Base-by-base conservation (phyloP, 331 rosid species). In the Prunus yedoensis region DNA sequence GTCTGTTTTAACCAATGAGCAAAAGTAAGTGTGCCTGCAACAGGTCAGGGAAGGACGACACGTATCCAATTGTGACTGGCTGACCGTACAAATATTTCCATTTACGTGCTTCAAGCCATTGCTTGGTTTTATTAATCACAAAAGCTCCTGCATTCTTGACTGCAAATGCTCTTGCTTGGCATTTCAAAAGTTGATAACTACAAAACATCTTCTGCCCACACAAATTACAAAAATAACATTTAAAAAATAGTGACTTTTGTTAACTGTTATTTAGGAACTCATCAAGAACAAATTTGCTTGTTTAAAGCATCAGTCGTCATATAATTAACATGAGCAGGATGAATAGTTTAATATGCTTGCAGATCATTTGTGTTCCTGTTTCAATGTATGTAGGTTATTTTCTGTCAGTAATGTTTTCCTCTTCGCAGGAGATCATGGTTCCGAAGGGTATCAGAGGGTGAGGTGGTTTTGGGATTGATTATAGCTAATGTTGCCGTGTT, bases 401-500 rank as follows among this genome's bases (percentile, higher is more conserved):
- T 25, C 38, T 13, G 41, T 27, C 65, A 23, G 53, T 61, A 70
- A 18, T n/a, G 59, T 82, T 85, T 59, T 78, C 21, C 63, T 77
- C 30, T 85, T 81, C 57, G 77, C 89, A 92, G 97, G 96, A 84
- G 82, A 54, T 82, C 91, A 23, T 84, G 89, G 95, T 72, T 85
- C 32, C 76, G 8, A 38, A 69, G 84, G 78, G 73, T 87, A 75
- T 57, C 87, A n/a, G 28, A 77, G 63, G 12, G 66, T 81, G 85
- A 81, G 23, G 1, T 80, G 68, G 93, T 94, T 77, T 25, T 79
- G 57, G 91, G 93, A 80, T 88, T 94, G 87, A 83, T 94, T 85
- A 17, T 85, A 76, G 89, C 95, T 72, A 94, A 94, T 84, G 89
- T 71, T 70, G 90, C 86, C 68, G 85, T 91, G 74, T 91, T 83